phyloP scores from a whole-genome alignment of 768 basidiomycete genomes.

The Botryobasidium botryosum region DNA sequence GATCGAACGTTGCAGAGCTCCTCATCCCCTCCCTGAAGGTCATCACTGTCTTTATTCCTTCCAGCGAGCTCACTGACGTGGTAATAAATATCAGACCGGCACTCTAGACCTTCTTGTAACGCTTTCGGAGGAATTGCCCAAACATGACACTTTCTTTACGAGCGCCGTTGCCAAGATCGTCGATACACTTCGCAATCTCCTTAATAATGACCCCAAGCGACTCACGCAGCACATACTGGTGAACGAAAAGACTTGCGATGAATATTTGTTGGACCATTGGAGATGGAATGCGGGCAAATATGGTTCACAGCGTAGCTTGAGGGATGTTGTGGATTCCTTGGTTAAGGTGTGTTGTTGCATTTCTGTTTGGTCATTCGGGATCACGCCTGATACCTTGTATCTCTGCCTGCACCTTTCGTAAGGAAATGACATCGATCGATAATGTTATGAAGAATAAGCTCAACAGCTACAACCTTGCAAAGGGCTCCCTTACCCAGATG shows the following conservation, averaged over 20 bases:
- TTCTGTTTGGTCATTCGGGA: not conserved
- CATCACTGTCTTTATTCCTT: constrained; percentile 8
- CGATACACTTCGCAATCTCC: constrained; percentile 77
- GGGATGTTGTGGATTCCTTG: constrained; percentile 71
- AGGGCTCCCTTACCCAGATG: constrained; percentile 80
- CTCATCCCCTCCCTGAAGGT: constrained; percentile 86
- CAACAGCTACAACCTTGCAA: constrained; percentile 82
- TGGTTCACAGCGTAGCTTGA: constrained; percentile 60
- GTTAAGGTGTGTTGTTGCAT: constrained; percentile 45
- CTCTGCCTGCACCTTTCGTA: constrained; percentile 10
- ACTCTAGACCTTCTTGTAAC: constrained; percentile 80
- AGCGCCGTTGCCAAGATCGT: constrained; percentile 79
- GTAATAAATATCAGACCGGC: constrained; percentile 48
- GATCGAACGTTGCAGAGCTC: constrained; percentile 41
- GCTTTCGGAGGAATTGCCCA: constrained; percentile 84
- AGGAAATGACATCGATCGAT: constrained; percentile 94
- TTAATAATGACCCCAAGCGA: constrained; percentile 73
- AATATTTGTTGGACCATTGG: constrained; percentile 67
- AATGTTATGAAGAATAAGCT: constrained; percentile 85
- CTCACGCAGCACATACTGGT: constrained; percentile 60
- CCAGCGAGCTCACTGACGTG: not conserved
- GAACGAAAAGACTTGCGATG: constrained; percentile 62
- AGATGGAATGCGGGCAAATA: constrained; percentile 90
- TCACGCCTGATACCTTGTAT: not conserved
- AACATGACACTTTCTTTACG: constrained; percentile 80